These are phyloP conservation scores for Clarireedia sp. DNA, from an alignment of 2,329 filamentous ascomycete species.

Conservation along the genomic window DNA sequence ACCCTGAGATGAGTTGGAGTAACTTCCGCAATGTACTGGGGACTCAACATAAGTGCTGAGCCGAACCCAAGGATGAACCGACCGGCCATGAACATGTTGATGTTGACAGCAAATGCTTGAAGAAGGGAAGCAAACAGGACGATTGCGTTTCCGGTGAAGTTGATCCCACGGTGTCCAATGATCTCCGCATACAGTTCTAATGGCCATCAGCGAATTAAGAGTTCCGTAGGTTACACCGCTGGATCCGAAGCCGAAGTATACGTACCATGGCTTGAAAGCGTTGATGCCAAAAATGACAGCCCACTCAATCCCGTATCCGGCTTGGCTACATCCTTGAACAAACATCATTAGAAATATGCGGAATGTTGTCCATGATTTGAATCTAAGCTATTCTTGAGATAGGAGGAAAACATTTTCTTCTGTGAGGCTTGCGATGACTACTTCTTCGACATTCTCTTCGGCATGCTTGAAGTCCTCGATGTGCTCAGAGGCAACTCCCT, in stretches of 20 bases:
- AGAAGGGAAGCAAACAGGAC: slow-evolving; percentile 36
- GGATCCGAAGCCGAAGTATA: slow-evolving; percentile 36
- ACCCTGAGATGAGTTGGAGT: slow-evolving; percentile 41
- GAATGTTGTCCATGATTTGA: slow-evolving; percentile 35
- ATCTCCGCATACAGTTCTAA: slow-evolving; percentile 40
- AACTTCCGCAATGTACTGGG: slow-evolving; percentile 40
- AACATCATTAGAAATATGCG: slow-evolving; percentile 36
- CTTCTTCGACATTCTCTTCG: slow-evolving; percentile 35
- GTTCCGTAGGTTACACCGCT: slow-evolving; percentile 31
- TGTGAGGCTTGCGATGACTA: slow-evolving; percentile 37
- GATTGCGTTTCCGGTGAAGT: slow-evolving; percentile 38
- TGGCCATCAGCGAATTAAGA: slow-evolving; percentile 41
- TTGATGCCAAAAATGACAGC: slow-evolving; percentile 41
- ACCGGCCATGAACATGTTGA: slow-evolving; percentile 22
- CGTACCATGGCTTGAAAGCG: slow-evolving; percentile 35
- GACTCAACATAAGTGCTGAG: slow-evolving; percentile 24
- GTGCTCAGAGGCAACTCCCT: background rate
- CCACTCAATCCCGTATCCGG: slow-evolving; percentile 38
- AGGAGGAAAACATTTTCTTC: slow-evolving; percentile 38
- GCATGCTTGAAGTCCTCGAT: slow-evolving; percentile 28
- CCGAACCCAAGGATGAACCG: slow-evolving; percentile 23
- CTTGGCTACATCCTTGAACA: slow-evolving; percentile 39
- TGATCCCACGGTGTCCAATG: slow-evolving; percentile 43
- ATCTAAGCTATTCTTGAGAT: slow-evolving; percentile 34
- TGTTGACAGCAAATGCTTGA: slow-evolving; percentile 17